Evolutionary conservation across 495 filamentous ascomycete species (phyloP), one percentile per base, ranked within the genome.

Genomic region (Penicillium maclennaniae): DNA sequence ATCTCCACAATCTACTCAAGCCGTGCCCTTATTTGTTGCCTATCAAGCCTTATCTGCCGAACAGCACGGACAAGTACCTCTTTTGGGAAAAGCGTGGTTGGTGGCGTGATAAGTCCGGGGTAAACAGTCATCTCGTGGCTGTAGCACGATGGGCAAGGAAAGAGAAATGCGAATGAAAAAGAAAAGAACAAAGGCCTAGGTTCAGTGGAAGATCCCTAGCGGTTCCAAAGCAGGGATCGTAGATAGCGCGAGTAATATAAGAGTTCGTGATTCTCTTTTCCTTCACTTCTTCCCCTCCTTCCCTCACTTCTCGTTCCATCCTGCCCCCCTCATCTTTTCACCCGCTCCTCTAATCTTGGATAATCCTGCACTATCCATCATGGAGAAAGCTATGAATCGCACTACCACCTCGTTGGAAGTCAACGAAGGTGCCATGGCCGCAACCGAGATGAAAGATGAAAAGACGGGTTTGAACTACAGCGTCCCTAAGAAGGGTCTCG

Each of bases 21-120:
- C 5, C 17, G 21, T 15, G 15, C 38, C 23, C 14, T 49, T 8
- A 54, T 54, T 54, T 27, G 51, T 31, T 23, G 37, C 20, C 21
- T 7, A 16, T 23, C 10, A 15, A 43, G 31, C 25, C 50, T 54
- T 50, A 58, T 54, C 55, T 58, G 51, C 55, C 39, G 19, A 28
- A 38, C n/a, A 14, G 26, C 45, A 49, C 55, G 45, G 44, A 31
- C 20, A 45, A 41, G 7, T 40, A 15, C 36, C 47, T 47, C 16
- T 4, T 40, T 54, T 20, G 4, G n/a, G 49, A 20, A 26, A 49
- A 54, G 45, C n/a, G 27, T 23, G 15, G 26, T 37, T 6, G 16
- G 43, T 54, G 50, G 55, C 51, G 46, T 50, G 51, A 54, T 34
- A 51, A 59, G 40, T 59, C 56, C 44, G 56, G 56, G 56, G 56